Percentiles rank a stretch among this genome's conserved stretches.
Conservation (phyloP, 495 filamentous ascomycete genomes). For the Pyrenula aspistea region DNA sequence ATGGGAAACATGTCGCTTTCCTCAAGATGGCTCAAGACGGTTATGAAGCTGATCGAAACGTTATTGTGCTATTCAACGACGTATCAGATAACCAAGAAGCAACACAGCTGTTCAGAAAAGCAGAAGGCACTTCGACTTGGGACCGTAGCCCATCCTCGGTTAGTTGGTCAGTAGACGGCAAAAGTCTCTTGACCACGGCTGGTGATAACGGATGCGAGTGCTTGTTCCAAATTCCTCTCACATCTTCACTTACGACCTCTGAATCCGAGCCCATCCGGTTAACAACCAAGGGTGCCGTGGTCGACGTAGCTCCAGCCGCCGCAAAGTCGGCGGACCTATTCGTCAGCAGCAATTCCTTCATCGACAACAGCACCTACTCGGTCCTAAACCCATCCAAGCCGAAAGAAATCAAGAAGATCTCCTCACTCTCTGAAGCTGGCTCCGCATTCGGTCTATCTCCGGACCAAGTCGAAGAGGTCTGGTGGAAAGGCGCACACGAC, state of each 20-base stretch:
- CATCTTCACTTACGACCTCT: slow-evolving; percentile 32
- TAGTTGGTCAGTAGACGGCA: slow-evolving; percentile 53
- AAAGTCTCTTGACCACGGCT: slow-evolving; percentile 50
- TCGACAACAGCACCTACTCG: slow-evolving; percentile 58
- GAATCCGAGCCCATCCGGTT: slow-evolving; percentile 42
- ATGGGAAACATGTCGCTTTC: slow-evolving; percentile 65
- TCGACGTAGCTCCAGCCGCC: slow-evolving; percentile 40
- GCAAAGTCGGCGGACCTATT: slow-evolving; percentile 40
- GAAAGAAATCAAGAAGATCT: slow-evolving; percentile 25
- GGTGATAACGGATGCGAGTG: slow-evolving; percentile 53
- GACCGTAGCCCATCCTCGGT: slow-evolving; percentile 53
- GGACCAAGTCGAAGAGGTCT: slow-evolving; percentile 56
- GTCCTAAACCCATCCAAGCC: slow-evolving; percentile 40
- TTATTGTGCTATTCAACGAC: slow-evolving; percentile 56
- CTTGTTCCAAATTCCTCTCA: slow-evolving; percentile 50
- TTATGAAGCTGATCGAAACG: slow-evolving; percentile 83
- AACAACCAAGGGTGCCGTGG: slow-evolving; percentile 48
- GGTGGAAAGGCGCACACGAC: slow-evolving; percentile 50
- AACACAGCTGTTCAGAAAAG: slow-evolving; percentile 49
- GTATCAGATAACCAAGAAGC: slow-evolving; percentile 37
- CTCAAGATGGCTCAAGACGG: slow-evolving; percentile 67
- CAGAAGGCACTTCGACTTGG: slow-evolving; percentile 55
- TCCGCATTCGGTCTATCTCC: slow-evolving; percentile 53
- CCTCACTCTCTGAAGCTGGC: slow-evolving; percentile 58
- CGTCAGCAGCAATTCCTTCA: slow-evolving; percentile 49